Evolutionary conservation across 2,329 filamentous ascomycete genomes (phyloP).

Genomic region (Thermothelomyces thermophilus): DNA sequence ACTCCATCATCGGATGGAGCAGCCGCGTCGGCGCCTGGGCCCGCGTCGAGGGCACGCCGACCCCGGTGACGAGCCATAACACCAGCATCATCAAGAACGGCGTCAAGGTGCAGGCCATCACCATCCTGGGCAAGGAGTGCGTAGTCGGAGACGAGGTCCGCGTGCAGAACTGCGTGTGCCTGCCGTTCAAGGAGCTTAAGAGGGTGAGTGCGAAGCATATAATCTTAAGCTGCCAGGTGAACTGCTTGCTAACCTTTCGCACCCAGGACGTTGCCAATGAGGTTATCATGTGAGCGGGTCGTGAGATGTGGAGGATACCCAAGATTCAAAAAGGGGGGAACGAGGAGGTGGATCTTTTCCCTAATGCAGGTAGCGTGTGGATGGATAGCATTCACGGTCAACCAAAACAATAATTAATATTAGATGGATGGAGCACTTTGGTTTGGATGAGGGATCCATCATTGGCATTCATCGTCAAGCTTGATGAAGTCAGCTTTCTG

Average conservation of each 20-base stretch:
- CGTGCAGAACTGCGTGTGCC: conserved; percentile 94
- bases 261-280: conserved; percentile 71
- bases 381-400: neutral
- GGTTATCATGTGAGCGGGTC: conserved; percentile 72
- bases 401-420: conserved; percentile 6
- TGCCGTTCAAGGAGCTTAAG: conserved; percentile 98
- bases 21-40: conserved; percentile 97
- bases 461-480: neutral
- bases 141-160: conserved; percentile 87
- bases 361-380: neutral
- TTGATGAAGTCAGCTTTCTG: no score
- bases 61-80: conserved; percentile 76
- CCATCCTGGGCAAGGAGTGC: conserved; percentile 95
- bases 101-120: conserved; percentile 97
- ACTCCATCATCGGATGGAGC: conserved; percentile 95
- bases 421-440: neutral
- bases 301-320: neutral
- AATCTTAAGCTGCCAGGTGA: no score
- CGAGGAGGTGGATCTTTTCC: neutral
- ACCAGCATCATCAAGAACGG: conserved; percentile 97
- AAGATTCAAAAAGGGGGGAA: neutral
- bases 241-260: neutral
- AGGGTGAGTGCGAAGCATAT: no score
- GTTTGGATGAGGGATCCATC: neutral
- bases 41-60: conserved; percentile 90